Evolutionary conservation across 768 basidiomycete genomes (phyloP).

Genomic region (Termitomyces heimii): DNA sequence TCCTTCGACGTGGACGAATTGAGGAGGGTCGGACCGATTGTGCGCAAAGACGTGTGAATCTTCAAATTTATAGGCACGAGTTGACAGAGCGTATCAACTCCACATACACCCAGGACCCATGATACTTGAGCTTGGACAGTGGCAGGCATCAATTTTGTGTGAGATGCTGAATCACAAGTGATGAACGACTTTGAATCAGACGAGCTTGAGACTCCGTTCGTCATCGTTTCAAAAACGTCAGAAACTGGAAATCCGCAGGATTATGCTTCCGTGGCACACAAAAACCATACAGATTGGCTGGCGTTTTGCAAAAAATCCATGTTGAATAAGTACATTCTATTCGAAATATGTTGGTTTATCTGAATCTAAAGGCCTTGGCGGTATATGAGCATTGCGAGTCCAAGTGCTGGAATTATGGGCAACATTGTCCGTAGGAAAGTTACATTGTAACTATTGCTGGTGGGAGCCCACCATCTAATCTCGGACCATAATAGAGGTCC

Average conservation of each 20-base stretch:
- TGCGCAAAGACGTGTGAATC: no score
- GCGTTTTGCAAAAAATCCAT: not conserved
- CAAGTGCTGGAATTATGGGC: not conserved
- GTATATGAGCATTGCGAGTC: slow-evolving; percentile 2
- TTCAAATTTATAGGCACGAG: no score
- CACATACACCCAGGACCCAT: no score
- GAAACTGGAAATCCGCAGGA: not conserved
- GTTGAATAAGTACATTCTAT: not conserved
- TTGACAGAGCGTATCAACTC: no score
- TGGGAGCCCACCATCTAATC: slow-evolving; percentile 62
- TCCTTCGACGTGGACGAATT: slow-evolving; percentile 9
- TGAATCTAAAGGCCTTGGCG: slow-evolving; percentile 1
- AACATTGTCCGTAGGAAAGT: not conserved
- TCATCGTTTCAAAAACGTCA: no score
- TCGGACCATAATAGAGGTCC: slow-evolving; percentile 87
- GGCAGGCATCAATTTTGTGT: no score
- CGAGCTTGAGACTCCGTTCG: no score
- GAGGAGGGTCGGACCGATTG: slow-evolving; percentile 1
- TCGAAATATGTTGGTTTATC: not conserved
- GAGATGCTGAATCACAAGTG: no score
- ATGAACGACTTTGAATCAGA: no score
- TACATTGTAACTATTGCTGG: not conserved
- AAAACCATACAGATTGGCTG: not conserved
- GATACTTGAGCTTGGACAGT: no score
- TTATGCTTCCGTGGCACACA: not conserved